Evolutionary conservation across 1,284 basidiomycete genomes (phyloP).

Genomic region (Quambalaria eucalypti): DNA sequence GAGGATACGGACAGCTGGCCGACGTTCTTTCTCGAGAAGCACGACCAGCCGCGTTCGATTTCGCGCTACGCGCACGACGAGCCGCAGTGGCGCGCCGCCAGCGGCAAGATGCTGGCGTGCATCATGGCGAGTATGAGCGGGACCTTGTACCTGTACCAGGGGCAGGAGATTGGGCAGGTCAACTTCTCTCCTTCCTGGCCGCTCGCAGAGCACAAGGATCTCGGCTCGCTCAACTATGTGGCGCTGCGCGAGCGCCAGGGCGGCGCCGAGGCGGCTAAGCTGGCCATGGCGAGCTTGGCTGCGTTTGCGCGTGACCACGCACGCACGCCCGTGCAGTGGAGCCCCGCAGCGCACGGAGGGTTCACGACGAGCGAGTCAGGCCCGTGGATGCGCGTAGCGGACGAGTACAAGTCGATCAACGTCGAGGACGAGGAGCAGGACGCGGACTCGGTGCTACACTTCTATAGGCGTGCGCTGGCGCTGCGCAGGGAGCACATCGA

Average conservation of each 20-base stretch:
- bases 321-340: constrained; percentile 64
- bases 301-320: constrained; percentile 64
- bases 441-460: constrained; percentile 54
- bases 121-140: constrained; percentile 59
- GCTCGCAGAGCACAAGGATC: constrained; percentile 64
- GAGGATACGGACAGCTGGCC: constrained; percentile 26
- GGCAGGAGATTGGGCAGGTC: constrained; percentile 56
- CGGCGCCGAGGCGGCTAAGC: constrained; percentile 41
- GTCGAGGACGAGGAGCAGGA: constrained; percentile 54
- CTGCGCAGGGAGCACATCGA: constrained; percentile 55
- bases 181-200: constrained; percentile 62
- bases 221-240: constrained; percentile 40
- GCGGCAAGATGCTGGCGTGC: constrained; percentile 60
- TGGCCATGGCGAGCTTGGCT: constrained; percentile 57
- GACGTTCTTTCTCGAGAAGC: constrained; percentile 54
- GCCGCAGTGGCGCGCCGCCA: constrained; percentile 53
- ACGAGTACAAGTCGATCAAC: constrained; percentile 61
- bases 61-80: constrained; percentile 60
- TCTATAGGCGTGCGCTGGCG: constrained; percentile 56
- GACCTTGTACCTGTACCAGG: constrained; percentile 65
- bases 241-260: constrained; percentile 11
- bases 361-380: constrained; percentile 54
- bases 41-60: constrained; percentile 56
- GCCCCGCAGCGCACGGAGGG: constrained; percentile 55
- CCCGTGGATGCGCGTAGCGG: constrained; percentile 70